Evolutionary conservation across 2,329 filamentous ascomycete species (phyloP), one percentile per base, ranked within the genome.

Genomic region (Metarhizium rileyi): DNA sequence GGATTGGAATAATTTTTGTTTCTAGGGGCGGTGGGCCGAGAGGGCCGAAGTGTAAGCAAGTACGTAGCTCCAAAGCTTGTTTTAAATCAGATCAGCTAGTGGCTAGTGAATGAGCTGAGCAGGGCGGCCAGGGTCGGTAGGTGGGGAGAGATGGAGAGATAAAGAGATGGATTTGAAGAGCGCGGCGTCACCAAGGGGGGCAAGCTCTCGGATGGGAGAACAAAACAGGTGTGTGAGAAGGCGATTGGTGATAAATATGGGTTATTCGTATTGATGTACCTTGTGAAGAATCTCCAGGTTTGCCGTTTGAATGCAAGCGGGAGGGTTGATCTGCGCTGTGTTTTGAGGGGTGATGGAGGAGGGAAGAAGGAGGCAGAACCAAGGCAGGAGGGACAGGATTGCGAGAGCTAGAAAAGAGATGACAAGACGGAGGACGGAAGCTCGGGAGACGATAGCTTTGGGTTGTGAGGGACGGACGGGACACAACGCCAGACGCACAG

Each of bases 221-320:
- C 38, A 50, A 49, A 48, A 53, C 48, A 51, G 40, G 44, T 44
- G 48, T 35, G 35, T 38, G n/a, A 23, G 43, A 49, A 53, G 26
- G 48, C 49, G 40, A 25, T 50, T 16, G 35, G 27, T 23, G 47
- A 42, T 50, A 48, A 46, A 45, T 44, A 47, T 27, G 48, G 41
- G 26, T n/a, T 41, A 28, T 30, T 40, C 44, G 46, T 49, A n/a
- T n/a, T n/a, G n/a, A n/a, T n/a, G n/a, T n/a, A 49, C 46, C 46
- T 49, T 36, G 48, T 27, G 33, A 28, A 18, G 41, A 27, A 33
- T 41, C 26, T 33, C 40, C 10, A 16, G n/a, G 45, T 16, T 38
- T 38, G 35, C 35, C 36, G 35, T 23, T 27, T 35, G 20, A n/a
- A 20, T 36, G 27, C 46, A 33, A 25, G n/a, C 35, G 49, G 26